Conservation (phyloP, 495 filamentous ascomycete genomes). For the Lentithecium fluviatile region DNA sequence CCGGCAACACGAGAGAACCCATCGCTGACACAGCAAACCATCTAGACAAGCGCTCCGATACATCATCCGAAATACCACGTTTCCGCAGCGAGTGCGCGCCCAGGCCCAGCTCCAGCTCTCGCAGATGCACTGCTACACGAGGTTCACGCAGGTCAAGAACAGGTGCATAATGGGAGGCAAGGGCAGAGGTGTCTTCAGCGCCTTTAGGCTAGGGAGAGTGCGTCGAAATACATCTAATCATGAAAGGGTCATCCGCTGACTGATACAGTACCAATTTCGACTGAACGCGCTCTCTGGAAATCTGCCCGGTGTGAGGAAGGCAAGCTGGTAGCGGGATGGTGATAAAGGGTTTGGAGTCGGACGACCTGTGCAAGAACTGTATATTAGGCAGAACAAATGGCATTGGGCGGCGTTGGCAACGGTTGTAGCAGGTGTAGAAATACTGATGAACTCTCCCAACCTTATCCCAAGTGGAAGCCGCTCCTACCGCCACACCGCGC, state of each 20-base stretch:
- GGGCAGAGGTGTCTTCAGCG: slow-evolving; percentile 77
- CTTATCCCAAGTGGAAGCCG: background rate
- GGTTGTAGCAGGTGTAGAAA: slow-evolving; percentile 3
- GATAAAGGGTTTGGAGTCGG: background rate
- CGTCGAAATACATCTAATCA: background rate
- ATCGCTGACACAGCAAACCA: slow-evolving; percentile 13
- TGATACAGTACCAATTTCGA: slow-evolving; percentile 80
- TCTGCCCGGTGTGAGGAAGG: slow-evolving; percentile 91
- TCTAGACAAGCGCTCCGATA: slow-evolving; percentile 91
- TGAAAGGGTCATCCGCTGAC: slow-evolving; percentile 5
- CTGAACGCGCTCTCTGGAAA: slow-evolving; percentile 84
- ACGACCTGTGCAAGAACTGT: background rate
- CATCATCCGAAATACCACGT: slow-evolving; percentile 85
- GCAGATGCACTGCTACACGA: slow-evolving; percentile 92
- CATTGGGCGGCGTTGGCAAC: slow-evolving; percentile 19
- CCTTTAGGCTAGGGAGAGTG: slow-evolving; percentile 89
- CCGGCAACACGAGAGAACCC: background rate
- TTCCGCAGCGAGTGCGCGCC: slow-evolving; percentile 75
- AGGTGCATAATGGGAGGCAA: slow-evolving; percentile 87
- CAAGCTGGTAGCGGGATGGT: slow-evolving; percentile 69
- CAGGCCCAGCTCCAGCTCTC: slow-evolving; percentile 89
- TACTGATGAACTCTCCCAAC: slow-evolving; percentile 10
- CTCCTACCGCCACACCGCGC: no score
- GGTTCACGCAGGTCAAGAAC: slow-evolving; percentile 89
- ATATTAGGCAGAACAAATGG: slow-evolving; percentile 10